Evolutionary conservation across 768 basidiomycete genomes (phyloP), one percentile per base, ranked within the genome.

Genomic region (Dioszegia hungarica): DNA sequence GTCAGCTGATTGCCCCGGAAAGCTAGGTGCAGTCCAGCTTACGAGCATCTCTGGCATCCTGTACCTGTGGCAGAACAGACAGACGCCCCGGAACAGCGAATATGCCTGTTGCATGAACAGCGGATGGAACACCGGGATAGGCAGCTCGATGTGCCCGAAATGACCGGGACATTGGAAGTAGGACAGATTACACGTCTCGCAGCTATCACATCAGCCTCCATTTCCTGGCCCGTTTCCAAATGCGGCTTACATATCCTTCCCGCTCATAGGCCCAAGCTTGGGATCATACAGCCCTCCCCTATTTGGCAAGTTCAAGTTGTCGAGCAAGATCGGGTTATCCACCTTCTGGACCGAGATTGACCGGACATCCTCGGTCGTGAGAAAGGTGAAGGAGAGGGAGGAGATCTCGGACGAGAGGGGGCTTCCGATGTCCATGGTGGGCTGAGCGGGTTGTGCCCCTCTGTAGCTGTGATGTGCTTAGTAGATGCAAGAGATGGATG

Each of bases 281-380:
- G 92, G 89, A 78, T 99, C 95, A 68, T 99, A 99, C 41, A 99
- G 80, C 56, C 92, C 94, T 24, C 90, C 91, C 54, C 83, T 79
- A 67, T 89, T 98, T 2, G 95, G 95, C 64, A 88, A 80, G 75
- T 93, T 92, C 34, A 97, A 79, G 75, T 94, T 90, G 79, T 99
- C 92, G 62, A 98, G 83, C 38, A 99, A 83, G 57, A 88, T 81
- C 2, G 92, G 88, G 75, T 98, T 98, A 51, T 90, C 83, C 61
- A 98, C 87, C 79, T 95, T 90, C 79, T 95, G 93, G 71, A 98
- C 94, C n/a, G 91, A 94, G 71, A 98, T 90, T 56, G 87, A 84
- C 41, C 88, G 84, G 70, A 97, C 82, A 76, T 99, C 93, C 65
- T 88, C 82, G 14, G 89, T 80, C 15, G 87, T 84, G 49, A 99